phyloP scores from a whole-genome alignment of 2,329 filamentous ascomycete genomes.

The Fusarium anthophilum region DNA sequence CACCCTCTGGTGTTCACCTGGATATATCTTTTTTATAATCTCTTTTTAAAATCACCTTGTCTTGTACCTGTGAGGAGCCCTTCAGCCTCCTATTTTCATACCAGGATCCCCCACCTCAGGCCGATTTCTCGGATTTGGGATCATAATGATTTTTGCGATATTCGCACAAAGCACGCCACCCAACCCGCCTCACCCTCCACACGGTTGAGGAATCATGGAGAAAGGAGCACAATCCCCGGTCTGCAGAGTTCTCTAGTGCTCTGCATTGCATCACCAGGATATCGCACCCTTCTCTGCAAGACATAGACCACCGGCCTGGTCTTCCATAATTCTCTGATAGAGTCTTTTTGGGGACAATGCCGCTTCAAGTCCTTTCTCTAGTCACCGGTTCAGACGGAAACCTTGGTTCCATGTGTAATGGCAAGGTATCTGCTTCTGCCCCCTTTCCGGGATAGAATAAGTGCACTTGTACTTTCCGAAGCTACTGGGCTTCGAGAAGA shows the following conservation, averaged over 20 bases:
- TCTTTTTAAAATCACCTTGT: slow-evolving; percentile 1
- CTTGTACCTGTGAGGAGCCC: slow-evolving; percentile 19
- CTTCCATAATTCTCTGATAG: not conserved
- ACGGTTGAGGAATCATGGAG: not conserved
- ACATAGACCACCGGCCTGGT: not conserved
- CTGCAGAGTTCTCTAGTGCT: not conserved
- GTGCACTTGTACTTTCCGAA: slow-evolving; percentile 19
- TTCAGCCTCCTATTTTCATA: slow-evolving; percentile 17
- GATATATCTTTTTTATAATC: not conserved
- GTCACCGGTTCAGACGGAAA: slow-evolving; percentile 4
- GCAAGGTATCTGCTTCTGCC: slow-evolving; percentile 1
- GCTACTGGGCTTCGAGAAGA: slow-evolving; percentile 32
- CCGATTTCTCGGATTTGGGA: slow-evolving; percentile 28
- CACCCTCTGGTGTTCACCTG: not conserved
- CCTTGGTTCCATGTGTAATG: not conserved
- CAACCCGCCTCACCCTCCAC: not conserved
- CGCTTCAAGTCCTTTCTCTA: slow-evolving; percentile 11
- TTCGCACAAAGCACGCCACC: not conserved
- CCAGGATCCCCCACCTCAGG: not conserved
- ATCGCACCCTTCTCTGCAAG: slow-evolving; percentile 2
- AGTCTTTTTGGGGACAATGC: not conserved
- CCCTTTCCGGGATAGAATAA: slow-evolving; percentile 5
- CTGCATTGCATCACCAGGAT: not conserved
- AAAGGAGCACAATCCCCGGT: not conserved
- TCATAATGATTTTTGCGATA: slow-evolving; percentile 18